Evolutionary conservation across 768 basidiomycete species (phyloP), one percentile per base, ranked within the genome.

Genomic region (Scleroderma citrinum): DNA sequence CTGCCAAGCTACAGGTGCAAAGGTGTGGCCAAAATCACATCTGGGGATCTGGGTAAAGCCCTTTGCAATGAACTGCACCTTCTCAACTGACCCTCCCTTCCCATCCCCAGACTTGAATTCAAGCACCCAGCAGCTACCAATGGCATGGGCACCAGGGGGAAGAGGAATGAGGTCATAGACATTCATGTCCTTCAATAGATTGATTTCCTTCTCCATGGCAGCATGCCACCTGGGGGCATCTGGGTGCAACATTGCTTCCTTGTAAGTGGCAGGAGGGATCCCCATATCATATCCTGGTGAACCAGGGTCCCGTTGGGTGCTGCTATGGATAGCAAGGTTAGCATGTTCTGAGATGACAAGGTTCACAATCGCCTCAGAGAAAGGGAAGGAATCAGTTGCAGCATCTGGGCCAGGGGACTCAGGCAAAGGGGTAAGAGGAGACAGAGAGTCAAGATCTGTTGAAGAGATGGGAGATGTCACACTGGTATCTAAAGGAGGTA

Each of bases 1-100:
- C 5, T 45, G 46, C 0, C n/a, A 5, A 0, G 47, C 37, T 2
- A 56, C 49, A 2, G 66, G 67, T 0, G 65, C 56, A 29, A 58
- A 69, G 0, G 48, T 53, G 5, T 13, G 5, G 5, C 34, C n/a
- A 12, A 35, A 35, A 35, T 35, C 34, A 14, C 34, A 35, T 3
- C 34, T 19, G 1, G 39, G 39, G 2, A 40, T 19, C 21, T 40
- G 39, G 12, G 39, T 40, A 10, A 40, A 40, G 4, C 39, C 39
- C 8, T 40, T 40, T 6, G 19, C 39, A 3, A 40, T 19, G 13
- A 40, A 37, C 2, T 21, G 1, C 2, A 32, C 46, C 21, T 47
- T 47, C 12, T 34, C 23, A 3, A 37, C 34, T 3, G 34, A 32
- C 3, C 46, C 35, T 0, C 46, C n/a, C 2, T 44, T 45, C 14